Conservation (phyloP, 441 rosid species). For the Populus trichocarpa region DNA sequence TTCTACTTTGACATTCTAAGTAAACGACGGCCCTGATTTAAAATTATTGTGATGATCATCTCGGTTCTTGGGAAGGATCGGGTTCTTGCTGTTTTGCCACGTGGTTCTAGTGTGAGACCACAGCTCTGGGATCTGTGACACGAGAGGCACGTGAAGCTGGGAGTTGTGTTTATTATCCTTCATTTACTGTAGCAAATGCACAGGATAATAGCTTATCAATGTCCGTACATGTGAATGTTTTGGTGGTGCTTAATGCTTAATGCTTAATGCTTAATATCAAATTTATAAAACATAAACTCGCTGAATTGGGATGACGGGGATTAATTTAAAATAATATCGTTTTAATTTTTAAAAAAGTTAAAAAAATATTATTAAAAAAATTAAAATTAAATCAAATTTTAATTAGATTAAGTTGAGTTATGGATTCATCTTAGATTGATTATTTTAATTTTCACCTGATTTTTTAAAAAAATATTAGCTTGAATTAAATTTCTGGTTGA, state of each 20-base stretch:
- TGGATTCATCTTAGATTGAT: too few relatives aligned
- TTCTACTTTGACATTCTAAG: not conserved
- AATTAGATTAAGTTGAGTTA: too few relatives aligned
- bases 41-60: not conserved
- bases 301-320: too few relatives aligned
- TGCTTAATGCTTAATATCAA: too few relatives aligned
- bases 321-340: not conserved
- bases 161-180: not conserved
- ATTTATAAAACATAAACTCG: too few relatives aligned
- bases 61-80: not conserved
- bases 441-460: too few relatives aligned
- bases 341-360: not conserved
- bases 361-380: not conserved
- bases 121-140: conserved; percentile 6
- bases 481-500: rapidly evolving
- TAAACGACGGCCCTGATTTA: not conserved
- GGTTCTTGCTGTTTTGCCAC: not conserved
- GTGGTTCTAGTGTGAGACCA: not conserved
- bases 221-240: not conserved
- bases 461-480: too few relatives aligned
- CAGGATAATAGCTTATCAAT: not conserved
- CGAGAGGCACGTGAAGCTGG: conserved; percentile 7
- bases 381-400: not conserved
- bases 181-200: not conserved
- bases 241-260: too few relatives aligned